phyloP scores from a whole-genome alignment of 2,329 filamentous ascomycete species.

The Aspergillus felis region DNA sequence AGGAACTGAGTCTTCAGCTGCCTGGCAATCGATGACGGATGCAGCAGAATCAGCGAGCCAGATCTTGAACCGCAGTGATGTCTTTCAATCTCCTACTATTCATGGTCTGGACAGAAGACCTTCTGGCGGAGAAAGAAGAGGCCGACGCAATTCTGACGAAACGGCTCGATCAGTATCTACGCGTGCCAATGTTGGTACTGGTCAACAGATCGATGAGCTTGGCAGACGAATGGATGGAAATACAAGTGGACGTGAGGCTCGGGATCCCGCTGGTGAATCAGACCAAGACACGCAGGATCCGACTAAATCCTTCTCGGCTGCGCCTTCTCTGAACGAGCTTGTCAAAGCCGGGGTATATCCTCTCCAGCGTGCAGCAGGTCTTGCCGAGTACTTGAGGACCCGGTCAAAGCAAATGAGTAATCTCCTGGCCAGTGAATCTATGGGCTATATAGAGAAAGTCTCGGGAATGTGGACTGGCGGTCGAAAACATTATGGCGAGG shows the following conservation, averaged over 20 bases:
- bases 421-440: conserved; percentile 81
- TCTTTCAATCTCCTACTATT: conserved; percentile 78
- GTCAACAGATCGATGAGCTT: conserved; percentile 3
- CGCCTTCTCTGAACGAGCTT: conserved; percentile 56
- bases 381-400: conserved; percentile 77
- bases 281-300: conserved; percentile 20
- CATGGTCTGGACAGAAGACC: conserved; percentile 28
- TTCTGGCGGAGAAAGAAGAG: conserved; percentile 23
- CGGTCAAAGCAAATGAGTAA: conserved; percentile 77
- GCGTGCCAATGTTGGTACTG: conserved; percentile 19
- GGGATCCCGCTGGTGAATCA: conserved; percentile 18
- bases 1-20: conserved; percentile 67
- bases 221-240: not conserved
- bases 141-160: conserved; percentile 32
- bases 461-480: conserved; percentile 96
- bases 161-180: conserved; percentile 29
- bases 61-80: conserved; percentile 79
- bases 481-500: conserved; percentile 80
- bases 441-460: conserved; percentile 95
- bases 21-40: conserved; percentile 68
- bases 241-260: conserved; percentile 11
- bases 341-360: conserved; percentile 67
- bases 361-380: conserved; percentile 73
- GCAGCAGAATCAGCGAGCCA: conserved; percentile 80
- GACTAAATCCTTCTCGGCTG: conserved; percentile 29